These are phyloP conservation scores for Amanita inopinata DNA, from an alignment of 768 basidiomycete species.

Conservation along the genomic window DNA sequence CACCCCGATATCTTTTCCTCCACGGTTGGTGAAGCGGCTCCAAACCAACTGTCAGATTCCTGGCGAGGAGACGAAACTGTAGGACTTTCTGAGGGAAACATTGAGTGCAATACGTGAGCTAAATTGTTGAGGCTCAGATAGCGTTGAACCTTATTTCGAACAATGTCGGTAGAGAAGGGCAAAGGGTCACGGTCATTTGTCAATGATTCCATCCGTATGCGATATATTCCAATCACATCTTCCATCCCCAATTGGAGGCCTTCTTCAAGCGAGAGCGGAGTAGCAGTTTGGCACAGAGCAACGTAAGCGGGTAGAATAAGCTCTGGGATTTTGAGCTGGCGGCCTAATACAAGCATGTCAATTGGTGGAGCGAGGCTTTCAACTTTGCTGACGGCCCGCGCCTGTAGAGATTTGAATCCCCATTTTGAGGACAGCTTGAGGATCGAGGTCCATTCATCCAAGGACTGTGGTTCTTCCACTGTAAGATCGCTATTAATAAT, in stretches of 20 bases:
- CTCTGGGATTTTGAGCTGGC: background rate
- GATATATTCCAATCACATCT: constrained; percentile 1
- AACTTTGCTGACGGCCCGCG: background rate
- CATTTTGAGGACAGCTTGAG: background rate
- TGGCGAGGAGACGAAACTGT: too few relatives aligned
- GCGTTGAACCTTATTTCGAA: background rate
- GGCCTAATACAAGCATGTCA: background rate
- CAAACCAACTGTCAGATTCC: too few relatives aligned
- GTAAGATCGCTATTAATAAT: background rate
- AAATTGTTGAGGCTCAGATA: too few relatives aligned
- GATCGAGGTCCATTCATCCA: constrained; percentile 1
- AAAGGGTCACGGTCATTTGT: background rate
- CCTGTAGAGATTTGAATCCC: constrained; percentile 1
- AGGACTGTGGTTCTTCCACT: background rate
- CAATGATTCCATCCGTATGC: background rate
- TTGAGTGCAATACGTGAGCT: too few relatives aligned
- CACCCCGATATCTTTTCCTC: too few relatives aligned
- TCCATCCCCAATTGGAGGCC: background rate
- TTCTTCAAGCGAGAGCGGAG: background rate
- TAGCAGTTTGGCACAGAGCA: background rate
- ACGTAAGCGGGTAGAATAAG: background rate
- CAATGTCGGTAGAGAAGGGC: background rate
- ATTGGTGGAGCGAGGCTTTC: background rate
- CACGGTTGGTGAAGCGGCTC: too few relatives aligned
- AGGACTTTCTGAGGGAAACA: too few relatives aligned